A percentile compares a stretch with the other conserved stretches of the same genome.
phyloP scores from a whole-genome alignment of 1,284 basidiomycete genomes.

The Cutaneotrichosporon spelunceum region DNA sequence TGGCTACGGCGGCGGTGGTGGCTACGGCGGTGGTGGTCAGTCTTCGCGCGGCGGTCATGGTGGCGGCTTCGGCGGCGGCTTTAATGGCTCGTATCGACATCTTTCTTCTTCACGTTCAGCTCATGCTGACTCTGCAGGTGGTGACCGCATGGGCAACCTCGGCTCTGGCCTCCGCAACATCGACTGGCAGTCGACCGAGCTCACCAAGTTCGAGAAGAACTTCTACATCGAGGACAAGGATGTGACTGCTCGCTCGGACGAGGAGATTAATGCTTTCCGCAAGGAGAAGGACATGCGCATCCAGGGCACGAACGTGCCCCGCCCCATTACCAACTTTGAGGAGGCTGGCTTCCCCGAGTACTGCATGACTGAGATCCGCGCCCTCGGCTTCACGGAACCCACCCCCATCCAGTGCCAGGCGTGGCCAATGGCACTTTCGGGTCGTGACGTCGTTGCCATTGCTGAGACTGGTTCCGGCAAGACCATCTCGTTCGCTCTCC shows the following conservation, averaged over 20 bases:
- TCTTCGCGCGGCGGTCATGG: slow-evolving; percentile 53
- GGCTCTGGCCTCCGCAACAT: slow-evolving; percentile 78
- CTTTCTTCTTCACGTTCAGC: slow-evolving; percentile 29
- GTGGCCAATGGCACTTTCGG: slow-evolving; percentile 95
- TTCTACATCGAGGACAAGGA: slow-evolving; percentile 94
- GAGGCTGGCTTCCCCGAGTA: slow-evolving; percentile 96
- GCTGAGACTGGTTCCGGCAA: slow-evolving; percentile 96
- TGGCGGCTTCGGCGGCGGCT: slow-evolving; percentile 45
- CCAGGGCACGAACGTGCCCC: slow-evolving; percentile 81
- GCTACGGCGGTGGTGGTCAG: slow-evolving; percentile 52
- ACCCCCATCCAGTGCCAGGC: slow-evolving; percentile 97
- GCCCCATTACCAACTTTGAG: slow-evolving; percentile 87
- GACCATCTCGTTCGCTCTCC: slow-evolving; percentile 96
- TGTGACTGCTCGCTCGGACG: slow-evolving; percentile 72
- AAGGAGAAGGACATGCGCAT: slow-evolving; percentile 84
- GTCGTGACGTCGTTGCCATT: slow-evolving; percentile 92
- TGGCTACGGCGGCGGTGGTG: slow-evolving; percentile 23
- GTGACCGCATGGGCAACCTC: slow-evolving; percentile 78
- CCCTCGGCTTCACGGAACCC: slow-evolving; percentile 84
- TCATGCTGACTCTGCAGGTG: slow-evolving; percentile 40
- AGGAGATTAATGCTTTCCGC: slow-evolving; percentile 85
- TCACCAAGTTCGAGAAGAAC: slow-evolving; percentile 73
- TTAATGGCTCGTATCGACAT: slow-evolving; percentile 35
- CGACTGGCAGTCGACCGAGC: slow-evolving; percentile 71
- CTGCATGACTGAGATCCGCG: slow-evolving; percentile 85